Percentiles rank a stretch among this genome's conserved stretches.
Conservation (phyloP, 129 eudicot genomes). For the Artemisia argyi region DNA sequence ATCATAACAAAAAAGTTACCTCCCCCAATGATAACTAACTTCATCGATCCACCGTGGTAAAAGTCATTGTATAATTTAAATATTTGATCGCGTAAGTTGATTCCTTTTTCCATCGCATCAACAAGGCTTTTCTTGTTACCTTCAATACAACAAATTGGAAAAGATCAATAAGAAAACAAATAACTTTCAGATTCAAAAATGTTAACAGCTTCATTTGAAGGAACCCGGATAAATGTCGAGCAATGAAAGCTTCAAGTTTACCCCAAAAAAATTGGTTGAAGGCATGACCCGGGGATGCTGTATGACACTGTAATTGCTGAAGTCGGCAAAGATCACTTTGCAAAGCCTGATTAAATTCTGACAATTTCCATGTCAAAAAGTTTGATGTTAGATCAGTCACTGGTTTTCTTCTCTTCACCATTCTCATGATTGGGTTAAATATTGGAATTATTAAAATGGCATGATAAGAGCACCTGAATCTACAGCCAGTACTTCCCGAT, state of each 20-base stretch:
- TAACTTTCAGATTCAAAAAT: not conserved
- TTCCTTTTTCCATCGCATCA: conserved; percentile 92
- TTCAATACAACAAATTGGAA: conserved; percentile 28
- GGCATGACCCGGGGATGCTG: conserved; percentile 82
- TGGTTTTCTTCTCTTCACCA: not conserved
- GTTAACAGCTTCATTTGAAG: not conserved
- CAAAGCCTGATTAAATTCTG: conserved; percentile 87
- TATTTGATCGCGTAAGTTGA: conserved; percentile 73
- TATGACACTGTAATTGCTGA: conserved; percentile 95
- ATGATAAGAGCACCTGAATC: conserved; percentile 69
- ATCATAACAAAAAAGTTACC: conserved; percentile 39
- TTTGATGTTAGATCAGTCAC: conserved; percentile 20
- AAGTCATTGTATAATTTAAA: conserved; percentile 62
- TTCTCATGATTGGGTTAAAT: conserved; percentile 4
- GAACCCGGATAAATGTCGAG: not conserved
- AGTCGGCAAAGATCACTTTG: conserved; percentile 92
- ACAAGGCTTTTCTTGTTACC: conserved; percentile 92
- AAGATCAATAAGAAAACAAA: conserved; percentile 4
- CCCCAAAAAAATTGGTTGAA: conserved; percentile 85
- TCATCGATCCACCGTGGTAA: conserved; percentile 82
- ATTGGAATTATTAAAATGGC: not conserved
- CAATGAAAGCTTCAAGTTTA: conserved; percentile 26
- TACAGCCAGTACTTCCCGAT: conserved; percentile 90
- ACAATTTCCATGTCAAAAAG: conserved; percentile 20
- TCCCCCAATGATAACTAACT: conserved; percentile 90